Percentiles rank a stretch among this genome's conserved stretches.
Evolutionary conservation across 139 green algal species (phyloP).

Genomic region (Pedinophyceae sp.): DNA sequence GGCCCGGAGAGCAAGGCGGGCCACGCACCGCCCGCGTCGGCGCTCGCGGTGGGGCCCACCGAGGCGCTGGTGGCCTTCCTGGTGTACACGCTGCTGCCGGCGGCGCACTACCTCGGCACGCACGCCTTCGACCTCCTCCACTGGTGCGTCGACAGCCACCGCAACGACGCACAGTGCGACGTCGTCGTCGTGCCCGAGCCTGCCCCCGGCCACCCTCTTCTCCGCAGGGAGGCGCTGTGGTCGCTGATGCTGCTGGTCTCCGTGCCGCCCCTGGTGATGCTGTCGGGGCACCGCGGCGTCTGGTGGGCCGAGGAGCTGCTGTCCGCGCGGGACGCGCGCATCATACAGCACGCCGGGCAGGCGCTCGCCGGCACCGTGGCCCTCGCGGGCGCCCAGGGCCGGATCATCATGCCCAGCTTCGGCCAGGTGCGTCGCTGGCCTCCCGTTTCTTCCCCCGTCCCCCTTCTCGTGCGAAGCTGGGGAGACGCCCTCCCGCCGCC

Average conservation of each 20-base stretch:
- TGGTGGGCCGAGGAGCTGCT: conserved; percentile 1
- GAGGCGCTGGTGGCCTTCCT: conserved; percentile 34
- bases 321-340: conserved; percentile 5
- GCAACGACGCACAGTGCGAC: too few relatives aligned
- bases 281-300: conserved; percentile 12
- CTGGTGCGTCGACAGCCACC: too few relatives aligned
- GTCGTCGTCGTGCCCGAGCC: too few relatives aligned
- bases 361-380: conserved; percentile 25
- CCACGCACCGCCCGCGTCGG: too few relatives aligned
- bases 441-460: too few relatives aligned
- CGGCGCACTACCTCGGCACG: conserved; percentile 34
- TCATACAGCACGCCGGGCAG: conserved; percentile 22
- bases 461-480: too few relatives aligned
- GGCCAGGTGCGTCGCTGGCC: too few relatives aligned
- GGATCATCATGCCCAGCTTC: conserved; percentile 79
- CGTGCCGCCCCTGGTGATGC: conserved; percentile 34
- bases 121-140: too few relatives aligned
- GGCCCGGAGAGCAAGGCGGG: too few relatives aligned
- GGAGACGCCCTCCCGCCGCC: too few relatives aligned
- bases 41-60: too few relatives aligned
- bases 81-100: conserved; percentile 34
- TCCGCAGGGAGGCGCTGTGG: conserved; percentile 44
- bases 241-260: conserved; percentile 46
- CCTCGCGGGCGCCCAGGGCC: conserved; percentile 62
- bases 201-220: too few relatives aligned